Conservation (phyloP, 2,329 filamentous ascomycete genomes). For the Aspergillus sp. region DNA sequence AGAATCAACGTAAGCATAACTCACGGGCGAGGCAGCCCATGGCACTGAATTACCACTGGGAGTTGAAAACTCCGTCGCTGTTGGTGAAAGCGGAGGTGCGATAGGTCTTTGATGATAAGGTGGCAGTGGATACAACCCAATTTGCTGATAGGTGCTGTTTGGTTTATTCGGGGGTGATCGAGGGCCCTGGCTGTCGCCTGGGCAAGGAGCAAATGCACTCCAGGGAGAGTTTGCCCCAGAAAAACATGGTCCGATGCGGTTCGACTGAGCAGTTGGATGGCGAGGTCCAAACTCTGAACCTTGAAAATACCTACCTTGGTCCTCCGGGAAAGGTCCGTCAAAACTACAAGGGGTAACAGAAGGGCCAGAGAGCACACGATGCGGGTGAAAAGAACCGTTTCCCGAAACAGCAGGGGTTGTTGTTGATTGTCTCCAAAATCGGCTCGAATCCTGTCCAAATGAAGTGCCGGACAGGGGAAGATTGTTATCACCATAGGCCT, state of each 20-base stretch:
- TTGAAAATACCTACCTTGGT: slow-evolving; percentile 32
- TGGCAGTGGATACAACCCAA: slow-evolving; percentile 36
- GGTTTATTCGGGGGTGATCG: slow-evolving; percentile 32
- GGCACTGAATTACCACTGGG: slow-evolving; percentile 23
- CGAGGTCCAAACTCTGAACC: slow-evolving; percentile 26
- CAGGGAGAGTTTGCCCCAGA: slow-evolving; percentile 34
- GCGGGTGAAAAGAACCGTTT: slow-evolving; percentile 25
- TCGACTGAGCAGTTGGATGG: slow-evolving; percentile 32
- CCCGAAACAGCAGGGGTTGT: slow-evolving; percentile 21
- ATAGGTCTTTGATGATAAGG: slow-evolving; percentile 57
- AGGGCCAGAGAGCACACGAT: slow-evolving; percentile 38
- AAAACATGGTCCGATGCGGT: slow-evolving; percentile 34
- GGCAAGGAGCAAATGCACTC: slow-evolving; percentile 30
- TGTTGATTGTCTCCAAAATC: slow-evolving; percentile 31
- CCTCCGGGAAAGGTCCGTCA: slow-evolving; percentile 30
- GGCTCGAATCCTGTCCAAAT: slow-evolving; percentile 28
- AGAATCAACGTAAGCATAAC: slow-evolving; percentile 24
- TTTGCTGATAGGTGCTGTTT: slow-evolving; percentile 33
- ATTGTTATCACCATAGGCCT: slow-evolving; percentile 24
- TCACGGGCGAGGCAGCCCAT: slow-evolving; percentile 53
- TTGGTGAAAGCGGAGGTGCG: slow-evolving; percentile 68
- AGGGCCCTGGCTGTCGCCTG: slow-evolving; percentile 24
- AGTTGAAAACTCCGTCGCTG: slow-evolving; percentile 72
- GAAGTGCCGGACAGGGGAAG: slow-evolving; percentile 21
- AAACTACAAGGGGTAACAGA: slow-evolving; percentile 27